Evolutionary conservation across 805 yeast genomes (phyloP).

Genomic region (Pichia nanzhaoensis): DNA sequence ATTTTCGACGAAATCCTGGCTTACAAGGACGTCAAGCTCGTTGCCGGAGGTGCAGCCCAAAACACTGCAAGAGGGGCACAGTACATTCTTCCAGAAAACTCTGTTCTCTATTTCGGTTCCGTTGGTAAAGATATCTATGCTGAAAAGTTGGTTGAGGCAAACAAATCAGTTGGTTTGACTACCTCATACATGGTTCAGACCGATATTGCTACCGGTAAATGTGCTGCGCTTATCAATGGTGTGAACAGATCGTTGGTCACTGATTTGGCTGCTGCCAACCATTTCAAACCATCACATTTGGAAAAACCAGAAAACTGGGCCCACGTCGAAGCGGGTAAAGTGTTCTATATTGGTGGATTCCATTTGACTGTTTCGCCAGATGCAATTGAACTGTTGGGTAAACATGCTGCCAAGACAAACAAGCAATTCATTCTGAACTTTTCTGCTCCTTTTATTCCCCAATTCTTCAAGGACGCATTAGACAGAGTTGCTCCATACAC

Average conservation of each 20-base stretch:
- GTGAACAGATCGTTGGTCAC: constrained; percentile 89
- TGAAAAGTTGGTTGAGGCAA: constrained; percentile 74
- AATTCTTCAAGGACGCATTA: constrained; percentile 89
- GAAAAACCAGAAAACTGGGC: constrained; percentile 87
- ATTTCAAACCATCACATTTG: constrained; percentile 84
- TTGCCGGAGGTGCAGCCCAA: constrained; percentile 99
- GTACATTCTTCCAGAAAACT: constrained; percentile 69
- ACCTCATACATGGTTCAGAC: constrained; percentile 80
- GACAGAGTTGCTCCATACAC: constrained; percentile 77
- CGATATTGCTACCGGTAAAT: constrained; percentile 84
- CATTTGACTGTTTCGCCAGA: constrained; percentile 97
- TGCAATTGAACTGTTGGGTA: constrained; percentile 82
- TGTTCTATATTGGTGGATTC: constrained; percentile 96
- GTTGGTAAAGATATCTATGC: constrained; percentile 91
- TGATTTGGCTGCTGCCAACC: constrained; percentile 97
- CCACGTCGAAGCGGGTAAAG: constrained; percentile 70
- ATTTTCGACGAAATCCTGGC: constrained; percentile 74
- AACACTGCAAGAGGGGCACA: constrained; percentile 99
- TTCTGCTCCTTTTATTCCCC: constrained; percentile 95
- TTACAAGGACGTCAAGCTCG: constrained; percentile 52
- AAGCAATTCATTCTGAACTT: constrained; percentile 66
- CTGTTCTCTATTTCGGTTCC: constrained; percentile 92
- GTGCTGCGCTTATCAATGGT: constrained; percentile 89
- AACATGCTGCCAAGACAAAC: constrained; percentile 58
- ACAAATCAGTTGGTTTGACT: constrained; percentile 78